Conservation (phyloP, 2,329 filamentous ascomycete species). For the Exophiala sideris region DNA sequence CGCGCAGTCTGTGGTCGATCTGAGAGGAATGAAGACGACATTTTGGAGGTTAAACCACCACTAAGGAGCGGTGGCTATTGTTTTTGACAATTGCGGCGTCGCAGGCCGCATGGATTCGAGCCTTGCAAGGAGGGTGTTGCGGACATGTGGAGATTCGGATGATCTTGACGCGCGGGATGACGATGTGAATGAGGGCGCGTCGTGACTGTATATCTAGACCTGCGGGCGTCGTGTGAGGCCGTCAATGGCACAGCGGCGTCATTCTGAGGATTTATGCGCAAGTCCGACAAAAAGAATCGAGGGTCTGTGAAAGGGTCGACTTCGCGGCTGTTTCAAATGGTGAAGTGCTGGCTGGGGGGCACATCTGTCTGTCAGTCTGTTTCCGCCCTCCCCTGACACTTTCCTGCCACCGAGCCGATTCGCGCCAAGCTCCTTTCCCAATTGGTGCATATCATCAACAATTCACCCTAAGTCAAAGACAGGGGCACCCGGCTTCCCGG, state of each 20-base stretch:
- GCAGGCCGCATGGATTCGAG: constrained; percentile 16
- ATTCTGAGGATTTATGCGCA: neutral
- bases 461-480: neutral
- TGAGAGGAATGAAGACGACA: constrained; percentile 22
- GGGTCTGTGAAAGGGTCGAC: no score
- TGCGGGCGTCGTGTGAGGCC: neutral
- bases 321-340: no score
- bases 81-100: constrained; percentile 4
- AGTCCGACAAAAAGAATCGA: no score
- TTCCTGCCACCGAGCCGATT: neutral
- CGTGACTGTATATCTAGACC: neutral
- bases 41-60: neutral
- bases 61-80: neutral
- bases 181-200: constrained; percentile 8
- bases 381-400: neutral
- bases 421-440: constrained; percentile 5
- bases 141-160: constrained; percentile 12
- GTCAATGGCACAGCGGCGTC: neutral
- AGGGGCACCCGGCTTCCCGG: neutral
- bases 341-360: neutral
- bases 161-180: constrained; percentile 12
- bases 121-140: constrained; percentile 11
- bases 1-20: constrained; percentile 17
- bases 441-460: constrained; percentile 10
- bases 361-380: neutral